Evolutionary conservation across 2,329 filamentous ascomycete species (phyloP), one percentile per base, ranked within the genome.

Genomic region (Aureobasidium leucospermi): DNA sequence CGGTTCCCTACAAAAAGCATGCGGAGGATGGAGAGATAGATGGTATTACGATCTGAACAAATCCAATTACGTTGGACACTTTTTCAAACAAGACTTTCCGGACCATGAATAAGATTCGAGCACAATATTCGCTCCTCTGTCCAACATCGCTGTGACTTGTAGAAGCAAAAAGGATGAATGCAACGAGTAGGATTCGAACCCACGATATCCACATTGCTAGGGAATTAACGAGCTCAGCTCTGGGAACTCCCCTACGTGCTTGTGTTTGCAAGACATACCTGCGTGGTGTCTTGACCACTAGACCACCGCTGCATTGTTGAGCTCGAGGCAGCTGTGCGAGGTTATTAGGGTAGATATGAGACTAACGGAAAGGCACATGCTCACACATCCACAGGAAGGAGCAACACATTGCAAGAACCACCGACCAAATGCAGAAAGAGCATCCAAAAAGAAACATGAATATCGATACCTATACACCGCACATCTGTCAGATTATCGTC

Each of bases 11-110:
- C 19, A 36, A 55, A 51, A 55, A 55, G 51, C 51, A 55, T 41
- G 36, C 10, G 5, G 36, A 16, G 6, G 15, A 36, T 8, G 34
- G 34, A 36, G 10, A 19, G 15, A 52, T 16, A 29, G 48, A 52
- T 52, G 48, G 48, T 52, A 52, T 41, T 16, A 52, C 36, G 36
- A 52, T 52, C 48, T 52, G 29, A 51, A 8, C 13, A 51, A 51
- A 19, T n/a, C 38, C 47, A 32, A 51, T 38, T 2, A 38, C 11
- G 13, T 52, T 52, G 48, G 48, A 52, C 36, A 52, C 13, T 48
- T 9, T 16, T 32, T 4, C 28, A 31, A 9, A 10, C 11, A 29
- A 6, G 6, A 23, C 11, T 15, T 29, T 46, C 23, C 23, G 3
- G 1, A 23, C 23, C 23, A 23, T 23, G 23, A 23, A 23, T 23